phyloP scores from a whole-genome alignment of 2,329 filamentous ascomycete genomes.

The Boeremia lycopersici region DNA sequence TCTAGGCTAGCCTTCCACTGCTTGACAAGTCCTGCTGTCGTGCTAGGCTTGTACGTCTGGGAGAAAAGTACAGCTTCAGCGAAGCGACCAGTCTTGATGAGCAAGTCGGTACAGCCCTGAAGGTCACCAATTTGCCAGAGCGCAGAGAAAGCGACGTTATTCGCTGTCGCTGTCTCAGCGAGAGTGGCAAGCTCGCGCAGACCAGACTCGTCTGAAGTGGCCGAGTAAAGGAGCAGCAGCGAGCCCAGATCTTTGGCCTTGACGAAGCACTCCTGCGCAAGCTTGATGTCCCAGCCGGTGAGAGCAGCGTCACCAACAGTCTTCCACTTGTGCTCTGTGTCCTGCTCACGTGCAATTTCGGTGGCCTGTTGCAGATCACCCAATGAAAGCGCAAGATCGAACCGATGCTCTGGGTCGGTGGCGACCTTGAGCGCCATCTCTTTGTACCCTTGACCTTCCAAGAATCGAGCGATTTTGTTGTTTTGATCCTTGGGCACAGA shows the following conservation, averaged over 20 bases:
- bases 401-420: constrained; percentile 94
- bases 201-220: constrained; percentile 78
- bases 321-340: constrained; percentile 98
- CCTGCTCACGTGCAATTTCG: constrained; percentile 79
- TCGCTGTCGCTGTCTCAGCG: constrained; percentile 75
- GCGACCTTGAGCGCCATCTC: constrained; percentile 93
- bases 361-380: constrained; percentile 85
- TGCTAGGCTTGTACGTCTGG: constrained; percentile 92
- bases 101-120: constrained; percentile 77
- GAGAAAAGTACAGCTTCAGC: constrained; percentile 90
- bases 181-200: constrained; percentile 74
- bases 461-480: constrained; percentile 96
- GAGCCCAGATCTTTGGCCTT: constrained; percentile 91
- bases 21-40: constrained; percentile 69
- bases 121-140: constrained; percentile 87
- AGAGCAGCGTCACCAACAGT: constrained; percentile 92
- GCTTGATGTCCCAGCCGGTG: constrained; percentile 79
- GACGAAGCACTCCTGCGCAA: constrained; percentile 92
- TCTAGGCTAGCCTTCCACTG: constrained; percentile 86
- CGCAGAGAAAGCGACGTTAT: constrained; percentile 92
- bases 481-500: constrained; percentile 90
- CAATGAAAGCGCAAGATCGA: constrained; percentile 84
- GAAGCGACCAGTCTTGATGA: constrained; percentile 76
- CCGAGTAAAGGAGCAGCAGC: constrained; percentile 84
- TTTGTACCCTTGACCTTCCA: constrained; percentile 97